These are phyloP conservation scores for Thermoascus crustaceus DNA, from an alignment of 2,329 filamentous ascomycete genomes.

Conservation along the genomic window DNA sequence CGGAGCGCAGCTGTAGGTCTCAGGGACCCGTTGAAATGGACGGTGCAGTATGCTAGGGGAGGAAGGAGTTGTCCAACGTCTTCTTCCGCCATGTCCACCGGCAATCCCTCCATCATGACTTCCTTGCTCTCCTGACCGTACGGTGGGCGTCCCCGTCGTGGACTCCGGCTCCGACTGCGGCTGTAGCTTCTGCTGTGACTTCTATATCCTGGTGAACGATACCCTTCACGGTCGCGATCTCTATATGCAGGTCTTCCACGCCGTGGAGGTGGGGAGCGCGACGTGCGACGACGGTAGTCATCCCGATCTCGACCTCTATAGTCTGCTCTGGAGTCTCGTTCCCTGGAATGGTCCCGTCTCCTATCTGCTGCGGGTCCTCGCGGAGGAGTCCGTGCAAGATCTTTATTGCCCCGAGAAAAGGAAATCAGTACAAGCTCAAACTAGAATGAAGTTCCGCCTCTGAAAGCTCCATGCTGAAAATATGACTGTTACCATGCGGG, in stretches of 20 bases:
- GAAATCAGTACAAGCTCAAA: constrained; percentile 31
- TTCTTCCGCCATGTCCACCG: constrained; percentile 42
- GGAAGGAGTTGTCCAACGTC: constrained; percentile 39
- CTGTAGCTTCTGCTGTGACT: constrained; percentile 26
- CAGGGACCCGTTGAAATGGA: constrained; percentile 7
- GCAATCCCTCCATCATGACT: constrained; percentile 44
- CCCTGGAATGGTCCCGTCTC: constrained; percentile 27
- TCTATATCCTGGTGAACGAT: constrained; percentile 33
- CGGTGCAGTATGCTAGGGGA: constrained; percentile 13
- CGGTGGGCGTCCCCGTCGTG: constrained; percentile 29
- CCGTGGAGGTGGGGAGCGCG: constrained; percentile 28
- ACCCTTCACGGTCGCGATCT: constrained; percentile 41
- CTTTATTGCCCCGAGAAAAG: constrained; percentile 24
- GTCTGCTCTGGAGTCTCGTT: constrained; percentile 22
- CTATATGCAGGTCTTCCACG: constrained; percentile 30
- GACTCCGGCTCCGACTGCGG: constrained; percentile 24
- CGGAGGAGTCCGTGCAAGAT: constrained; percentile 27
- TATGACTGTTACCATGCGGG: constrained; percentile 36
- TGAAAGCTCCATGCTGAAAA: constrained; percentile 14
- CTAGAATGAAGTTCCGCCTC: constrained; percentile 12
- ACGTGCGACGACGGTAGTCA: constrained; percentile 25
- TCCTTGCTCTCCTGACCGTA: constrained; percentile 40
- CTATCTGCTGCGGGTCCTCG: constrained; percentile 30
- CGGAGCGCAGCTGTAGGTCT: constrained; percentile 11
- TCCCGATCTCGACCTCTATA: constrained; percentile 28